phyloP scores from a whole-genome alignment of 805 yeast genomes.

The Yarrowia sp. region DNA sequence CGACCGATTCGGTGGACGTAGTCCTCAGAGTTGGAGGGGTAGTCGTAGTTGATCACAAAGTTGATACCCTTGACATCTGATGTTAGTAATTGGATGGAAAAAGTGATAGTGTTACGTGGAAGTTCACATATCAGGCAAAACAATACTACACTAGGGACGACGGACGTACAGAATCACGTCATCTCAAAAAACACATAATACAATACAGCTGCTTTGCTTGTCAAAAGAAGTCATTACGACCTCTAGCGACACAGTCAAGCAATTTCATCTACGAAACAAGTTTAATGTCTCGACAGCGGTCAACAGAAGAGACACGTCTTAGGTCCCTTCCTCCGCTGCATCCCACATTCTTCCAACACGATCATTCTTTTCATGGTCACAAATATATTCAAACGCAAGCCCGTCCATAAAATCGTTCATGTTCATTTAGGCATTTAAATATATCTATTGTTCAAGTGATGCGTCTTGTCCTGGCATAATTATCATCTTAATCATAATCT shows the following conservation, averaged over 20 bases:
- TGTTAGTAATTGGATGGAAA: constrained; percentile 40
- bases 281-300: too few species aligned
- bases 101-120: constrained; percentile 12
- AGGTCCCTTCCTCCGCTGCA: neutral
- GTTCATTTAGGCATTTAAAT: constrained; percentile 39
- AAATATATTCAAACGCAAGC: constrained; percentile 39
- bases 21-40: constrained; percentile 98
- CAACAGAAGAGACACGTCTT: too few species aligned
- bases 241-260: too few species aligned
- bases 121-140: neutral
- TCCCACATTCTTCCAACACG: constrained; percentile 39
- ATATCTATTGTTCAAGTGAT: constrained; percentile 22
- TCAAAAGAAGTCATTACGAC: too few species aligned
- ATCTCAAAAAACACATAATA: too few species aligned
- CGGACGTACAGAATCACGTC: too few species aligned
- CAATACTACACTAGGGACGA: neutral
- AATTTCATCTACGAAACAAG: too few species aligned
- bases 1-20: constrained; percentile 99
- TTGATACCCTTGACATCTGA: constrained; percentile 97
- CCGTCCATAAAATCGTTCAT: constrained; percentile 37
- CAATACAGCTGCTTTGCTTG: too few species aligned
- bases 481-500: constrained; percentile 3
- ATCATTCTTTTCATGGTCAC: constrained; percentile 28
- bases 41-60: constrained; percentile 90
- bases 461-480: constrained; percentile 36